A percentile compares a stretch with the other conserved stretches of the same genome.
Conservation (phyloP, 805 yeast species). For the Wickerhamomyces alni region DNA sequence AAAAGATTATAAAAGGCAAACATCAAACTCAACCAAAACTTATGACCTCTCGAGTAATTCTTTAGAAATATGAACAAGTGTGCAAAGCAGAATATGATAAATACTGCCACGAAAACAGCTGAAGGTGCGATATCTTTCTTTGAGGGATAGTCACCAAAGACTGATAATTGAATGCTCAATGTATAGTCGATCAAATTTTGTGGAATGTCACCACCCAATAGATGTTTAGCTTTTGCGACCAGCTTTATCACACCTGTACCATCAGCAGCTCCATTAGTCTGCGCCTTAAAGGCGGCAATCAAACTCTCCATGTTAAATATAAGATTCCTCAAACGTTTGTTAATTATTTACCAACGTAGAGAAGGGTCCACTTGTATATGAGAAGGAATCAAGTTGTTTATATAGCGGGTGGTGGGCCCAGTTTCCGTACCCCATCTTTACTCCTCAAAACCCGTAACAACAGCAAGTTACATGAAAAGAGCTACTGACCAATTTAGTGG, state of each 20-base stretch:
- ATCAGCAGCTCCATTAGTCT: conserved; percentile 38
- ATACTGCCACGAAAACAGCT: conserved; percentile 50
- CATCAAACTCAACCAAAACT: conserved; percentile 49
- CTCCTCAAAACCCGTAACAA: no score
- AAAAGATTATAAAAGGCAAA: conserved; percentile 47
- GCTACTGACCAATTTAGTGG: no score
- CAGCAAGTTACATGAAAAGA: no score
- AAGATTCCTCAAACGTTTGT: no score
- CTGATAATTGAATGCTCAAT: conserved; percentile 35
- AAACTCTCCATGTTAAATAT: not conserved
- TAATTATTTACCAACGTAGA: no score
- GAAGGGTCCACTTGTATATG: no score
- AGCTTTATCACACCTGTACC: conserved; percentile 43
- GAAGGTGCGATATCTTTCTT: conserved; percentile 52
- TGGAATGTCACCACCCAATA: conserved; percentile 38
- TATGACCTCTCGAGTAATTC: conserved; percentile 51
- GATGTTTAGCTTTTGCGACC: conserved; percentile 26
- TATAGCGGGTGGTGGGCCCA: no score
- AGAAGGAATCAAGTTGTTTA: no score
- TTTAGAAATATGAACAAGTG: conserved; percentile 41
- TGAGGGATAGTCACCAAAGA: conserved; percentile 62
- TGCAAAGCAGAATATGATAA: conserved; percentile 39
- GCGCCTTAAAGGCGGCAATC: conserved; percentile 11
- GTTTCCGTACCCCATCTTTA: no score
- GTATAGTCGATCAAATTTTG: conserved; percentile 30